These are phyloP conservation scores for Tuber indicum DNA, from an alignment of 495 filamentous ascomycete genomes.

Conservation along the genomic window DNA sequence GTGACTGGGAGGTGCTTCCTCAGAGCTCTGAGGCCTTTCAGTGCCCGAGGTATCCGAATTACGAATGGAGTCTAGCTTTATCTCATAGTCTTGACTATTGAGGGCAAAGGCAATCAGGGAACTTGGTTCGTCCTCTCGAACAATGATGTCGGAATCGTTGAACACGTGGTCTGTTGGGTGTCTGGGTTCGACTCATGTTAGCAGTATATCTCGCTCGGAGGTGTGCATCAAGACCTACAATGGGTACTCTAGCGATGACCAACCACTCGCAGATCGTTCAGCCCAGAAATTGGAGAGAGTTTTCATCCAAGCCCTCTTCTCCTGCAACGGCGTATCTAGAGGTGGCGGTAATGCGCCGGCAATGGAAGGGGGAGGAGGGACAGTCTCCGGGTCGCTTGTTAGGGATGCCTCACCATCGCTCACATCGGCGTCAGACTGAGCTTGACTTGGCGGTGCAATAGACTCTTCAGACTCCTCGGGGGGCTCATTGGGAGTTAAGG, in stretches of 20 bases:
- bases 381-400: constrained; percentile 34
- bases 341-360: constrained; percentile 33
- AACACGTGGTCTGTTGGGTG: constrained; percentile 87
- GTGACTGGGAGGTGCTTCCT: constrained; percentile 27
- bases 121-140: constrained; percentile 94
- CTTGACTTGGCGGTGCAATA: constrained; percentile 22
- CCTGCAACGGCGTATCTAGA: constrained; percentile 60
- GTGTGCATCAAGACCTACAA: constrained; percentile 43
- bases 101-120: constrained; percentile 91
- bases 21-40: constrained; percentile 43
- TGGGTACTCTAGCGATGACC: constrained; percentile 91
- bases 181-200: constrained; percentile 21
- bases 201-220: neutral
- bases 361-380: constrained; percentile 23
- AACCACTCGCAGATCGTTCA: constrained; percentile 90
- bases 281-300: constrained; percentile 98
- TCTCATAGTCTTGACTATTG: constrained; percentile 73
- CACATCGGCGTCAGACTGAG: constrained; percentile 37
- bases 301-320: constrained; percentile 85
- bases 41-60: constrained; percentile 45
- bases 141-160: constrained; percentile 94
- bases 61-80: constrained; percentile 70
- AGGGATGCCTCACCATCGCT: constrained; percentile 39
- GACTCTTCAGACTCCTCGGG: constrained; percentile 24
- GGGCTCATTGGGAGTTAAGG: constrained; percentile 16